Percentiles rank a stretch among this genome's conserved stretches.
Evolutionary conservation across 768 basidiomycete species (phyloP).

Genomic region (button mushroom (Agaricus bisporus)): DNA sequence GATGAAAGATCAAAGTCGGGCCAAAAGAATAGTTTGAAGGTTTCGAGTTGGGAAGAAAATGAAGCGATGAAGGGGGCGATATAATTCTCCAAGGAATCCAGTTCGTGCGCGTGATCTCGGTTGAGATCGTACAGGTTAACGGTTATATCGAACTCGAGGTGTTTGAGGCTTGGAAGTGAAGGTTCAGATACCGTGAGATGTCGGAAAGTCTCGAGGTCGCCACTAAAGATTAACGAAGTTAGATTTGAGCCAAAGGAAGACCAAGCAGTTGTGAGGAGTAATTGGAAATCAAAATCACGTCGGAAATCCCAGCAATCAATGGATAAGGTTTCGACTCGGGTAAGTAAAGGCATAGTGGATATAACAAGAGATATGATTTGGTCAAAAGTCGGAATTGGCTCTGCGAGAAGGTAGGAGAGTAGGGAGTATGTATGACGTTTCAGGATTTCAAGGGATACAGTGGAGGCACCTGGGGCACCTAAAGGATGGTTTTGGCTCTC

Average conservation of each 20-base stretch:
- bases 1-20: conserved; percentile 32
- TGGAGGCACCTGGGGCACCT: neutral
- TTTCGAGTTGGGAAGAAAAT: conserved; percentile 26
- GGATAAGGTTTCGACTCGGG: conserved; percentile 21
- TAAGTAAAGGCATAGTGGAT: conserved; percentile 18
- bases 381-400: neutral
- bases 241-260: conserved; percentile 31
- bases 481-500: neutral
- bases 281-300: conserved; percentile 21
- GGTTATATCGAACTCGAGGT: conserved; percentile 34
- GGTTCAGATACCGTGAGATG: conserved; percentile 28
- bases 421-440: neutral
- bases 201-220: conserved; percentile 29
- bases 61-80: conserved; percentile 36
- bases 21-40: conserved; percentile 35
- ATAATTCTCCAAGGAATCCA: conserved; percentile 21
- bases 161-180: conserved; percentile 22
- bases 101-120: conserved; percentile 14
- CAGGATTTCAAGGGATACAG: neutral
- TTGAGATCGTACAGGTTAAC: conserved; percentile 20
- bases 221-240: conserved; percentile 27
- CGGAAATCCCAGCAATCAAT: conserved; percentile 35
- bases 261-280: conserved; percentile 33
- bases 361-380: conserved; percentile 14
- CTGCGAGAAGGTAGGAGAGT: neutral